These are phyloP conservation scores for Waltergamsia citrina DNA, from an alignment of 2,329 filamentous ascomycete species.

Conservation along the genomic window DNA sequence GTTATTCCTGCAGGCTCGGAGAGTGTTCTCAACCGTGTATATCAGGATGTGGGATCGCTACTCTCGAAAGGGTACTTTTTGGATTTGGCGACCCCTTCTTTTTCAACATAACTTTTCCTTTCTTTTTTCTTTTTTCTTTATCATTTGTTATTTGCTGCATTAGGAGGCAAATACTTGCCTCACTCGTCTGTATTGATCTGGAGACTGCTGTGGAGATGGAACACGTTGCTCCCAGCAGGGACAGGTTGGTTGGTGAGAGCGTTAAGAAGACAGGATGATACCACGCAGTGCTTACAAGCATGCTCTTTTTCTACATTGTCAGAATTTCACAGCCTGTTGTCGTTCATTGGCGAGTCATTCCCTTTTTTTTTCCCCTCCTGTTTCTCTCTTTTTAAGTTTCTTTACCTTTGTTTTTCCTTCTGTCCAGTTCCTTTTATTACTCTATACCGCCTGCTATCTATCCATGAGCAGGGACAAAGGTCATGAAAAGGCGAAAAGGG, in stretches of 20 bases:
- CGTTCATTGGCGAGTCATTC: no score
- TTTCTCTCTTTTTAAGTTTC: conserved; percentile 4
- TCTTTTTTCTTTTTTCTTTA: conserved; percentile 6
- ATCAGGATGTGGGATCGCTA: not conserved
- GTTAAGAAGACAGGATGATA: conserved; percentile 3
- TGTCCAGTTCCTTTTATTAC: conserved; percentile 1
- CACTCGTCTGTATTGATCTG: no score
- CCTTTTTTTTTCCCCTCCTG: no score
- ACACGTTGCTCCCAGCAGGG: no score
- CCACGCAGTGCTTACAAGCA: conserved; percentile 3
- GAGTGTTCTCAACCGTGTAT: conserved; percentile 3
- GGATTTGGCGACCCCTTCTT: no score
- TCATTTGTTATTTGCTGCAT: conserved; percentile 1
- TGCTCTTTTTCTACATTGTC: conserved; percentile 1
- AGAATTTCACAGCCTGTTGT: not conserved
- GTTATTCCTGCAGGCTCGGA: no score
- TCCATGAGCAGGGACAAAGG: no score
- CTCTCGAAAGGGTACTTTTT: not conserved
- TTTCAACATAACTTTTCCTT: no score
- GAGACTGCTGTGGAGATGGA: no score
- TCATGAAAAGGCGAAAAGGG: conserved; percentile 2
- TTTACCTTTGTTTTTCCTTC: conserved; percentile 5
- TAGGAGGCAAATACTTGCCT: no score
- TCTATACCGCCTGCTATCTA: no score
- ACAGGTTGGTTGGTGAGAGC: not conserved